These are phyloP conservation scores for Pestalotiopsis sp. DNA, from an alignment of 2,329 filamentous ascomycete genomes.

Conservation along the genomic window DNA sequence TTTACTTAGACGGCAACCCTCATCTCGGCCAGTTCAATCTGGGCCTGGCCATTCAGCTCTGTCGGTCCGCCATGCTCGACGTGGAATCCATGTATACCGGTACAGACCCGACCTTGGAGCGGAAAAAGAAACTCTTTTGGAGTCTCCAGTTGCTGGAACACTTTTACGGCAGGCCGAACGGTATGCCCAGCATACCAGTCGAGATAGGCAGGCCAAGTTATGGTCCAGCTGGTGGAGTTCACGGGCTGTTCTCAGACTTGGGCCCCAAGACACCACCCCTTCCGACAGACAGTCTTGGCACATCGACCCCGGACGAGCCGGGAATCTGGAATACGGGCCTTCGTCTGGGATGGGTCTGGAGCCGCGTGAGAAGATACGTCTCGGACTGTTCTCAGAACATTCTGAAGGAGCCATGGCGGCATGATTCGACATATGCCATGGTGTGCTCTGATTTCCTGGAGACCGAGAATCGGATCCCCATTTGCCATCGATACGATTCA, in stretches of 20 bases:
- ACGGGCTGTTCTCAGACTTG: constrained; percentile 21
- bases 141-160: constrained; percentile 53
- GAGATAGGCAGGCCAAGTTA: constrained; percentile 43
- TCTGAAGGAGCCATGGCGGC: constrained; percentile 52
- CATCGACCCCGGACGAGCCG: constrained; percentile 38
- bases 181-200: constrained; percentile 42
- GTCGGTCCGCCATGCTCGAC: constrained; percentile 52
- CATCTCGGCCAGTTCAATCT: constrained; percentile 53
- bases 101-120: constrained; percentile 38
- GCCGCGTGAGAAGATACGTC: constrained; percentile 46
- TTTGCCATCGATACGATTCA: constrained; percentile 54
- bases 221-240: constrained; percentile 24
- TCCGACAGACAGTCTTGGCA: constrained; percentile 46
- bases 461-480: constrained; percentile 49
- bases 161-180: constrained; percentile 49
- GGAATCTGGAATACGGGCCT: constrained; percentile 54
- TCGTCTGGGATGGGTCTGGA: constrained; percentile 55
- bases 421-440: constrained; percentile 53
- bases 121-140: constrained; percentile 54
- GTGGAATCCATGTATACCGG: constrained; percentile 39
- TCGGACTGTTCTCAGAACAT: constrained; percentile 49
- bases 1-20: constrained; percentile 45
- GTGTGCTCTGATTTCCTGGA: constrained; percentile 54
- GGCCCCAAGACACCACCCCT: constrained; percentile 42
- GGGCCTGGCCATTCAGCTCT: constrained; percentile 51